Base-by-base conservation (phyloP, 2,329 filamentous ascomycete genomes). In the Zasmidium cellare region DNA sequence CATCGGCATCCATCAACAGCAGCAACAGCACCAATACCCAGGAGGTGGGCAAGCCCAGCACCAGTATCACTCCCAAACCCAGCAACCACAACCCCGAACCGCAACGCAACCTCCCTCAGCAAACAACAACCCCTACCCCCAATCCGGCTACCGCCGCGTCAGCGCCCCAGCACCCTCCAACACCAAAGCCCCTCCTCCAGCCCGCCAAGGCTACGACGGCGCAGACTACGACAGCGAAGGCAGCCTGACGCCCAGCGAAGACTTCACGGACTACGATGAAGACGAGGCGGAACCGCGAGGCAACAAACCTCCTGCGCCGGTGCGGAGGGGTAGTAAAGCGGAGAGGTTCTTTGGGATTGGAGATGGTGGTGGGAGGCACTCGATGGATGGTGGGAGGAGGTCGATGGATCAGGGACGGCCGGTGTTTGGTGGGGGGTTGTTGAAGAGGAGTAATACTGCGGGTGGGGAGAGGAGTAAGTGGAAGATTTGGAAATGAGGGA, bases 381-480 rank as follows among this genome's bases (percentile, higher is more conserved):
- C 25, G 25, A 28, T 28, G 25, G 25, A 20, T 44, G 50, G 48
- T 41, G 46, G 59, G 38, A 57, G 54, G 51, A 53, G 48, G 49
- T 55, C 51, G 3, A 35, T 59, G 58, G 57, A 64, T 53, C 45
- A 62, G 35, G 56, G 63, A 58, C 16, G 65, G 46, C 41, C 51
- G 25, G 52, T 48, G 19, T 55, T 47, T 14, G 14, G 50, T 51
- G 49, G 56, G n/a, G 53, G 46, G 46, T 14, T 49, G 51, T 46
- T 59, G 23, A 47, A 38, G 48, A 44, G 19, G 23, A 46, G 31
- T n/a, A 56, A 56, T 50, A 56, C 65, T 51, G 56, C 64, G 57
- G 60, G 74, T 71, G 46, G 65, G 50, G 77, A 73, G 48, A 71
- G 73, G 56, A 56, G 22, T 46, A 55, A 61, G 28, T 69, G 62